These are phyloP conservation scores for Syzygium grande DNA, from an alignment of 345 rosid species.

Conservation along the genomic window DNA sequence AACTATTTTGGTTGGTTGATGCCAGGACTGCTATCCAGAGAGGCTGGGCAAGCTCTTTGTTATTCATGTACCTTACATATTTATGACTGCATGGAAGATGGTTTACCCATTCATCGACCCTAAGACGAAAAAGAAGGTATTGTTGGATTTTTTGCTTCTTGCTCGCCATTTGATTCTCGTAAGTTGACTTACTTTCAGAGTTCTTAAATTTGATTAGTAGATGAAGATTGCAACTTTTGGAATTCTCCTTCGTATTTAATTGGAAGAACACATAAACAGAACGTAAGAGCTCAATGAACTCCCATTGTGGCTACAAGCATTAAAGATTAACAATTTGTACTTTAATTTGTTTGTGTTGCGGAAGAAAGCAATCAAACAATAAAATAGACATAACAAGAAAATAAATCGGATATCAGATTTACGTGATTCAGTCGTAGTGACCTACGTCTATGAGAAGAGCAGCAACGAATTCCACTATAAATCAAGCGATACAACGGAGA, in stretches of 20 bases:
- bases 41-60: slow-evolving; percentile 66
- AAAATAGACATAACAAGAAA: no score
- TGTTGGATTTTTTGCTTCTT: background rate
- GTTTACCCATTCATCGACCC: slow-evolving; percentile 74
- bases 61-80: slow-evolving; percentile 68
- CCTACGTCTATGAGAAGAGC: no score
- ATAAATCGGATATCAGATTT: no score
- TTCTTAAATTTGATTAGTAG: background rate
- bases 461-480: no score
- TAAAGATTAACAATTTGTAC: background rate
- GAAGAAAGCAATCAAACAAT: no score
- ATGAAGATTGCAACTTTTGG: background rate
- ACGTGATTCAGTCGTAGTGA: no score
- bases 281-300: background rate
- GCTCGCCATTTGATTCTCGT: background rate
- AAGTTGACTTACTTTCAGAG: background rate
- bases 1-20: background rate
- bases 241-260: background rate
- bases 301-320: background rate
- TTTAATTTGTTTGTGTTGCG: background rate
- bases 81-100: slow-evolving; percentile 88
- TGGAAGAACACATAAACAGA: background rate
- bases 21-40: slow-evolving; percentile 86
- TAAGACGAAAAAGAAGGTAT: slow-evolving; percentile 83
- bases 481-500: no score